Evolutionary conservation across 75 land plant genomes (phyloP), one percentile per base, ranked within the genome.

Genomic region (Ceratopteris richardii): DNA sequence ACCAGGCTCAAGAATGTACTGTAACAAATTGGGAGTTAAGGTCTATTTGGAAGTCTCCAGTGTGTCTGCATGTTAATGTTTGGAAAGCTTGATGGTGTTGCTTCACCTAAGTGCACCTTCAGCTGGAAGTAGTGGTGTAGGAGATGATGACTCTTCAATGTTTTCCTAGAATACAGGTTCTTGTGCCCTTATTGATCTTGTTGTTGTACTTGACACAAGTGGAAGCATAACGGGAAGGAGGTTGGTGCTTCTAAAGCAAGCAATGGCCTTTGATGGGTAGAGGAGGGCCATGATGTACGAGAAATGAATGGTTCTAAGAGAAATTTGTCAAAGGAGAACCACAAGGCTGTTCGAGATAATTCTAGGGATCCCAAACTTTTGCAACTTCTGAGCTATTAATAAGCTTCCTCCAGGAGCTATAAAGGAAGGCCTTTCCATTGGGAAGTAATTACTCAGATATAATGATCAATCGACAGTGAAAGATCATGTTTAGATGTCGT

Each of bases 381-480:
- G 37, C 37, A 59, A 19, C 37, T 78, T 78, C 60, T 89, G 71
- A 65, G 84, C 90, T 11, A 22, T 54, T 19, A 82, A 84, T 56
- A 31, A 57, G 14, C 61, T 74, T 5, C 98, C 98, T 39, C 68
- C 66, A 6, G 71, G 85, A 73, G 98, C 98, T 4, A 85, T 74
- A 0, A 82, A 82, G 68, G 82, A 83, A 48, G 48, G 83, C 98
- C 51, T 86, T 93, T 33, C 98, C 98, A 13, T 80, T 93, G 24
- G 98, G 95, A 29, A 63, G 98, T 51, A 92, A 92, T 59, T 91
- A 74, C 87, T 9, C n/a, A n/a, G n/a, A n/a, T n/a, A n/a, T n/a
- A n/a, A n/a, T n/a, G n/a, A n/a, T n/a, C n/a, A n/a, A n/a, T n/a
- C n/a, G n/a, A n/a, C n/a, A n/a, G n/a, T n/a, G n/a, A n/a, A n/a